Conservation (phyloP, 2,329 filamentous ascomycete species). For the Saccharata proteae region DNA sequence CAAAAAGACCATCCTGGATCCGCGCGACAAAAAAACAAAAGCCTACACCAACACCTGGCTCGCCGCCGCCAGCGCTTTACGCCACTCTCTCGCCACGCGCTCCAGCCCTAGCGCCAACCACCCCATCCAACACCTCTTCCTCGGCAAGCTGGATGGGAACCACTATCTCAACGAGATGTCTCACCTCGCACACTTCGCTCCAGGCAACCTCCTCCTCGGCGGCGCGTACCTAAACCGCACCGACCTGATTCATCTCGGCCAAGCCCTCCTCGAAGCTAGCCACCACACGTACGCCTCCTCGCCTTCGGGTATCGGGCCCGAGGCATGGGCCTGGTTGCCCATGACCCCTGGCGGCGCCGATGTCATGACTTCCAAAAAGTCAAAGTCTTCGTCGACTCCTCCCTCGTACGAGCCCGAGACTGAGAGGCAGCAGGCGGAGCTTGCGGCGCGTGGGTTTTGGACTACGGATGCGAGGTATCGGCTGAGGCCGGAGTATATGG, state of each 20-base stretch:
- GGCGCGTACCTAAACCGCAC: slow-evolving; percentile 20
- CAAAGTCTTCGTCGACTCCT: no score
- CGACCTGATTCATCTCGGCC: slow-evolving; percentile 23
- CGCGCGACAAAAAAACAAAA: slow-evolving; percentile 21
- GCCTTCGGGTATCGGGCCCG: slow-evolving; percentile 26
- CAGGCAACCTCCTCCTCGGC: slow-evolving; percentile 28
- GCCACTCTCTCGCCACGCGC: slow-evolving; percentile 22
- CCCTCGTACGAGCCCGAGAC: slow-evolving; percentile 19
- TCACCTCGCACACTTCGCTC: slow-evolving; percentile 29
- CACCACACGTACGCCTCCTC: slow-evolving; percentile 25
- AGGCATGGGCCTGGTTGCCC: slow-evolving; percentile 27
- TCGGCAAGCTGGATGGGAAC: slow-evolving; percentile 20
- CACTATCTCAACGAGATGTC: slow-evolving; percentile 26
- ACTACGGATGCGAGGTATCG: slow-evolving; percentile 19
- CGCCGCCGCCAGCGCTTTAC: slow-evolving; percentile 23
- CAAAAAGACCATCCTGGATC: slow-evolving; percentile 28
- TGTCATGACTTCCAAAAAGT: no score
- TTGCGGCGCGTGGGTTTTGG: slow-evolving; percentile 22
- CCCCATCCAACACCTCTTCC: slow-evolving; percentile 27
- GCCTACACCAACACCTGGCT: slow-evolving; percentile 23
- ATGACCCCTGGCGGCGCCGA: slow-evolving; percentile 20
- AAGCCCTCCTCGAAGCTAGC: slow-evolving; percentile 29
- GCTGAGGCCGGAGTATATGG: slow-evolving; percentile 28
- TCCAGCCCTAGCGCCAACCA: slow-evolving; percentile 22
- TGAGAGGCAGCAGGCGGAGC: slow-evolving; percentile 18